phyloP scores from a whole-genome alignment of 164 flowering plant species.

The Malania oleifera region DNA sequence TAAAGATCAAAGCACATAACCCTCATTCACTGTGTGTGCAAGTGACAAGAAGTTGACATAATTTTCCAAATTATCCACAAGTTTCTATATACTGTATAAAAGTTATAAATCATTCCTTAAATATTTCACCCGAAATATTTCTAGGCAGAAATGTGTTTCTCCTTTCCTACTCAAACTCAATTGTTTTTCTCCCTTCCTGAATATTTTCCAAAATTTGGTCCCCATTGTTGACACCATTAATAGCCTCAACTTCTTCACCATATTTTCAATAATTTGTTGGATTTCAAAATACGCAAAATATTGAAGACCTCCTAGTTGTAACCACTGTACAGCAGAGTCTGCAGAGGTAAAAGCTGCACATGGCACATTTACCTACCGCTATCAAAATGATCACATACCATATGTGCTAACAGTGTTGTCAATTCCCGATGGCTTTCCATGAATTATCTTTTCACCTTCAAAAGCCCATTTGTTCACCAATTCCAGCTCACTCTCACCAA shows the following conservation, averaged over 20 bases:
- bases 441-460: conserved; percentile 95
- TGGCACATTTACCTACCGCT: not conserved
- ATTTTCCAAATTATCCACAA: too few species aligned
- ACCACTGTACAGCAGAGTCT: not conserved
- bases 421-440: conserved; percentile 96
- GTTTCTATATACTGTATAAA: too few species aligned
- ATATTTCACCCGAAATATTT: too few species aligned
- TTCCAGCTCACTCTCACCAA: conserved; percentile 56
- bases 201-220: too few species aligned
- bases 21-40: too few species aligned
- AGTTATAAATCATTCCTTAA: too few species aligned
- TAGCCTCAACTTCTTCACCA: not conserved
- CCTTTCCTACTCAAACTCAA: too few species aligned
- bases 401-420: conserved; percentile 96
- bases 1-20: not conserved
- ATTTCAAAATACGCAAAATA: not conserved
- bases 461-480: conserved; percentile 94
- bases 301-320: not conserved
- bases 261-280: not conserved
- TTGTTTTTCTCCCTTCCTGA: too few species aligned
- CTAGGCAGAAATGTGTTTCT: too few species aligned
- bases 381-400: conserved; percentile 44
- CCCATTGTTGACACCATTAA: too few species aligned
- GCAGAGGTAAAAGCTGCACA: not conserved
- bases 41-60: too few species aligned